A percentile compares a stretch with the other conserved stretches of the same genome.
Evolutionary conservation across 2,329 filamentous ascomycete genomes (phyloP).

Genomic region (Setomelanomma holmii): DNA sequence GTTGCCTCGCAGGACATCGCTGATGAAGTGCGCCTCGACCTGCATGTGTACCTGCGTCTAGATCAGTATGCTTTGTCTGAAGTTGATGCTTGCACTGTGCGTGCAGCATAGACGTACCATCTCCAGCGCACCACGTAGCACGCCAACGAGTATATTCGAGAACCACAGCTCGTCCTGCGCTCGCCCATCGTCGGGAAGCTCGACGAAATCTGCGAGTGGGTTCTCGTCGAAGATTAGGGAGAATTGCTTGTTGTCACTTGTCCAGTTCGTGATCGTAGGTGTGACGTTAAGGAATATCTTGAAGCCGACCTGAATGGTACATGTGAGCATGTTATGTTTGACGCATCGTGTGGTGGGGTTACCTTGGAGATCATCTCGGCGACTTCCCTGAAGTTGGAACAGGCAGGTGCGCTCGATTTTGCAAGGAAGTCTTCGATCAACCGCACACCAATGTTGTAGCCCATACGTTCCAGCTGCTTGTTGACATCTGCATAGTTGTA

Average conservation of each 20-base stretch:
- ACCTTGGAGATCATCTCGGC: constrained; percentile 97
- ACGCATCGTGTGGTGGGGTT: background rate
- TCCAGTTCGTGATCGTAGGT: constrained; percentile 93
- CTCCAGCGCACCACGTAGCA: constrained; percentile 87
- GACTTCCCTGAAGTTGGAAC: constrained; percentile 91
- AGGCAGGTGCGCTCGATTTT: constrained; percentile 89
- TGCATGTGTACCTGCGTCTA: constrained; percentile 84
- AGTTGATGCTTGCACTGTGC: too few relatives aligned
- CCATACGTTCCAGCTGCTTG: constrained; percentile 98
- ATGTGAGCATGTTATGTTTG: constrained; percentile 11
- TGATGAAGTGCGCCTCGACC: constrained; percentile 95
- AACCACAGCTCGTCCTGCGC: constrained; percentile 98
- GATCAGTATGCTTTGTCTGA: too few relatives aligned
- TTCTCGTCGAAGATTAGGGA: constrained; percentile 97
- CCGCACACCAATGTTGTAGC: constrained; percentile 95
- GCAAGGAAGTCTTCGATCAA: constrained; percentile 97
- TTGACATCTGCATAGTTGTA: constrained; percentile 95
- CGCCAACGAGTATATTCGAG: constrained; percentile 94
- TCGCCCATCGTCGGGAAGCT: constrained; percentile 92
- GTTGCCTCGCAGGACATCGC: constrained; percentile 88
- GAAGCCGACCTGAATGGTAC: constrained; percentile 77
- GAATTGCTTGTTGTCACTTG: constrained; percentile 94
- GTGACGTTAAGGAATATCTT: constrained; percentile 99
- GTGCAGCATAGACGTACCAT: constrained; percentile 71
- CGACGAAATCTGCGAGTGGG: constrained; percentile 94